Base-by-base conservation (phyloP, 129 eudicot genomes). In the Flaveria trinervia region DNA sequence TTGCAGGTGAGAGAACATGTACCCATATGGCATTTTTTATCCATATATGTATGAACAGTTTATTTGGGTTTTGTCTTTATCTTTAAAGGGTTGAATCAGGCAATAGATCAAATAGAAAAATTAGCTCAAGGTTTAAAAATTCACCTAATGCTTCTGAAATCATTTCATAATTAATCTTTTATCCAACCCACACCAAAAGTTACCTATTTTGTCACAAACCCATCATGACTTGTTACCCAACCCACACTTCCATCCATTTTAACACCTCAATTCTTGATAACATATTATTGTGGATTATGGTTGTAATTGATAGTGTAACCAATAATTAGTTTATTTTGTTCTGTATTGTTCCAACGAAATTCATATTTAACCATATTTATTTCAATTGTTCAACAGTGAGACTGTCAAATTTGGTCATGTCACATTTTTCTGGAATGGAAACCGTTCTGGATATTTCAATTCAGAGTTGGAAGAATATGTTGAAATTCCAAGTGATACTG, bases 401-500 rank as follows among this genome's bases (percentile, higher is more conserved):
- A 93, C 98, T 0, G 98, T 93, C 30, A 93, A 93, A 76, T 93
- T 93, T 75, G 98, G 98, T 0, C 98, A 93, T 70, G 98, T 93
- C 33, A 93, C 97, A 55, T 93, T 93, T 71, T 93, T 93, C 90
- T 93, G 98, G 98, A 93, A 93, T 28, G 98, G 98, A 69, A 93
- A 93, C 68, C 96, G 98, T 39, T 93, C 98, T 15, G 98, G 98
- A 12, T 93, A 84, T 81, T 93, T 93, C 28, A 87, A 93, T 72
- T 28, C 85, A 13, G 89, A 88, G 52, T 44, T 88, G 91, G 98
- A 93, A 83, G 98, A 93, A 72, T 93, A 93, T 69, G 98, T 93
- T 57, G 98, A 93, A 76, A 84, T 93, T 77, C 98, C 96, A 7
- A 93, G 98, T 77, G 98, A 93, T 39, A 66, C 66, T 80, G 98